Base-by-base conservation (phyloP, 2,329 filamentous ascomycete genomes). In the Colletotrichum godetiae region DNA sequence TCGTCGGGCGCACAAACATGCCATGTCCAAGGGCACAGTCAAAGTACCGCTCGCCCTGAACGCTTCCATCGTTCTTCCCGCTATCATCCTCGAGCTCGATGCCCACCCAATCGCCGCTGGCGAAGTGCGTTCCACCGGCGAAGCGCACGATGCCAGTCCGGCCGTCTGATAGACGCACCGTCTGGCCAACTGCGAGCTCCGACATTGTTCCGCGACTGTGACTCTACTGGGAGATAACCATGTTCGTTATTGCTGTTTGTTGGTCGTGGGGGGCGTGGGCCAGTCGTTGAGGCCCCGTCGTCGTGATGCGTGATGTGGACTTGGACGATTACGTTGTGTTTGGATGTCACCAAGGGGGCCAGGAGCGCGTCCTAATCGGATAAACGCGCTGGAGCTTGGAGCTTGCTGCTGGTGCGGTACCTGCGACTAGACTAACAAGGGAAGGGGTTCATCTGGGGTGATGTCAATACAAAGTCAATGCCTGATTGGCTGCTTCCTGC, bases 1-100 rank as follows among this genome's bases (percentile, higher is more conserved):
- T 92, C 67, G 89, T 85, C 35, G 94, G 92, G 75, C 94, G 90
- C 68, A 98, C 90, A 79, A 99, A 98, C 91, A 99, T 97, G 80
- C 92, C 92, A 76, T 87, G 87, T 53, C 87, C 94, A 90, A 89
- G 92, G 83, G 80, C 88, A 84, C 96, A 98, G 62, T 95, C 91
- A 78, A 98, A 98, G 81, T 98, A 98, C 24, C 94, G 88, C 80
- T 94, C 90, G 74, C 95, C 95, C 82, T 96, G 91, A 59, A 98
- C 94, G 68, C 93, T 93, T 76, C 96, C 96, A 87, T 98, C 95
- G 78, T 98, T 98, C 86, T 98, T 98, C 37, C 97, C 96, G 24
- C 89, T 90, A 66, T 92, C 87, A 59, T 94, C 93, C 65, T 95
- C 91, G 69, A 98, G 90, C 85, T 98, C 95, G 73, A 98, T 90